phyloP scores from a whole-genome alignment of 306 rosid genomes.

The Hippophae tibetana region DNA sequence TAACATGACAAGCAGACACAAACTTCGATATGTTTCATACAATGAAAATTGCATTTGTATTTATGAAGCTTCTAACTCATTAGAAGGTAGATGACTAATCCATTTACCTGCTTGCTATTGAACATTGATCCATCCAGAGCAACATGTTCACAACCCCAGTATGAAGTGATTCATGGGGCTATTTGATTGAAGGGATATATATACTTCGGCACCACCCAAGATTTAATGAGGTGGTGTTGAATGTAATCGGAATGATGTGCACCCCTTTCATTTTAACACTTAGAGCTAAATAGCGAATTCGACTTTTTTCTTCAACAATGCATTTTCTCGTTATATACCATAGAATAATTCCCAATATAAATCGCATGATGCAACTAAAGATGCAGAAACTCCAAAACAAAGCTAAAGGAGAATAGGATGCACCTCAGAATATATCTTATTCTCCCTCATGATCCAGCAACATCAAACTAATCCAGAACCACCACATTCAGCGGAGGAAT shows the following conservation, averaged over 20 bases:
- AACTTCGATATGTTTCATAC: background rate
- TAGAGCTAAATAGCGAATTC: slow-evolving; percentile 11
- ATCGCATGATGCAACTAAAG: slow-evolving; percentile 1
- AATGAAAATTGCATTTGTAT: background rate
- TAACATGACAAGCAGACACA: background rate
- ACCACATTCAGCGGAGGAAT: slow-evolving; percentile 27
- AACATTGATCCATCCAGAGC: slow-evolving; percentile 8
- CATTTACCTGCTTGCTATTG: slow-evolving; percentile 5
- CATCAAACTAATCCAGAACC: slow-evolving; percentile 20
- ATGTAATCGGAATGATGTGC: background rate
- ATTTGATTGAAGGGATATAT: slow-evolving; percentile 18
- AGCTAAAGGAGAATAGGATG: background rate
- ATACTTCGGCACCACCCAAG: slow-evolving; percentile 8
- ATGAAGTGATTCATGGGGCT: slow-evolving; percentile 1
- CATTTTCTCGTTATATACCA: slow-evolving; percentile 14
- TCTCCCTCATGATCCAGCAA: slow-evolving; percentile 3
- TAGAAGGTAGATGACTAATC: background rate
- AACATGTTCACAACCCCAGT: background rate
- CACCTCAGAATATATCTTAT: background rate
- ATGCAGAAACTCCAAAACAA: slow-evolving; percentile 11
- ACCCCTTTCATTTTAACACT: slow-evolving; percentile 1
- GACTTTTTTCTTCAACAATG: slow-evolving; percentile 6
- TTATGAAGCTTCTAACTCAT: slow-evolving; percentile 1
- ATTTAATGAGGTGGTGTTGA: background rate
- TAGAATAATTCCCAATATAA: slow-evolving; percentile 16